Conservation (phyloP, 1,284 basidiomycete species). For the Melampsora larici-populina region DNA sequence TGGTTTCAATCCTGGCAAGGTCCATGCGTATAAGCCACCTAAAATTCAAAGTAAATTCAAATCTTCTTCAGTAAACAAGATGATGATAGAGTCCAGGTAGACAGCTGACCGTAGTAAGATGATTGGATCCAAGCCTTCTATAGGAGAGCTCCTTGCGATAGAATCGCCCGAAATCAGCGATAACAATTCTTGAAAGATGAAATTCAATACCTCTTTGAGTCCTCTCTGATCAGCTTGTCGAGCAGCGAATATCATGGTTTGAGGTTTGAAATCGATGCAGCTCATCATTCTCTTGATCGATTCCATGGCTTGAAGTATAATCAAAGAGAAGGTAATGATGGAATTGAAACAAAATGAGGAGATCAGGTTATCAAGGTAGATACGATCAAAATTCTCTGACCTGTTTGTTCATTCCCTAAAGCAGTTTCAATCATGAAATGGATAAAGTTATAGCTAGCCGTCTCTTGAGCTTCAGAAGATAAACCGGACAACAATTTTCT, state of each 20-base stretch:
- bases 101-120: constrained; percentile 22
- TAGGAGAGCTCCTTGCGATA: constrained; percentile 6
- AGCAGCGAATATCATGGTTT: constrained; percentile 33
- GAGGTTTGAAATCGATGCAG: constrained; percentile 42
- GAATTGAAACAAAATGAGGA: not conserved
- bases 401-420: constrained; percentile 35
- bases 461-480: constrained; percentile 11
- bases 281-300: constrained; percentile 37
- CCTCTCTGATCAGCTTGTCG: constrained; percentile 35
- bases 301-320: constrained; percentile 20
- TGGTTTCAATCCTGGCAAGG: not conserved
- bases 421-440: constrained; percentile 41
- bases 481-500: constrained; percentile 26
- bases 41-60: not conserved
- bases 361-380: not conserved
- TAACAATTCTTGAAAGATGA: constrained; percentile 30
- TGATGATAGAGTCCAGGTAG: not conserved
- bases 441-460: constrained; percentile 33
- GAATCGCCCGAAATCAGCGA: constrained; percentile 15
- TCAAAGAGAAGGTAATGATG: not conserved
- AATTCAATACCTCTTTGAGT: constrained; percentile 22
- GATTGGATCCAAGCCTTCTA: constrained; percentile 35
- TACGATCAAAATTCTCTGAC: not conserved
- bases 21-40: not conserved
- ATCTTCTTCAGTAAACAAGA: not conserved